Percentiles rank a stretch among this genome's conserved stretches.
Evolutionary conservation across 345 rosid species (phyloP).

Genomic region (Cardamine occulta): DNA sequence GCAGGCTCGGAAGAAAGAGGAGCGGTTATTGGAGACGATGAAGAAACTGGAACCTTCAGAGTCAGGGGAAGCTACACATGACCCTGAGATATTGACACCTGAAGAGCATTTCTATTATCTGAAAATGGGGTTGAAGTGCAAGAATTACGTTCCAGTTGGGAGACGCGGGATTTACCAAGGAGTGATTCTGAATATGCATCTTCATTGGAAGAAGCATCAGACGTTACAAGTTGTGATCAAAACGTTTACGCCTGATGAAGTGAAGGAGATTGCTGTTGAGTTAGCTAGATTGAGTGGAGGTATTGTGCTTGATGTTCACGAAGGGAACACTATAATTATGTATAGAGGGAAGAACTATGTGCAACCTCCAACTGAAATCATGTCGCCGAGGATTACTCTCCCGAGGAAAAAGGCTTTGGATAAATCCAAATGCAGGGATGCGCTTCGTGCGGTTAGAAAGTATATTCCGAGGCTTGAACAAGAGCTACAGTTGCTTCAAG

Average conservation of each 20-base stretch:
- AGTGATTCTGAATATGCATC: conserved; percentile 95
- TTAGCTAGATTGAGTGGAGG: conserved; percentile 85
- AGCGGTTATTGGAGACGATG: conserved; percentile 67
- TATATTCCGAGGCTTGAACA: conserved; percentile 84
- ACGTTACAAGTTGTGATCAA: conserved; percentile 81
- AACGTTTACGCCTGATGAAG: conserved; percentile 85
- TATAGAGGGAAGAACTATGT: conserved; percentile 93
- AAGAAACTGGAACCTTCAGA: conserved; percentile 80
- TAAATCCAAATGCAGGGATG: conserved; percentile 84
- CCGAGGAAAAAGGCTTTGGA: conserved; percentile 91
- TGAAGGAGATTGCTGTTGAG: conserved; percentile 85
- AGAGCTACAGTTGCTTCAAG: conserved; percentile 76
- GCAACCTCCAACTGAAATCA: conserved; percentile 94
- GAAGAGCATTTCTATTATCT: conserved; percentile 89
- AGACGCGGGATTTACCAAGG: conserved; percentile 95
- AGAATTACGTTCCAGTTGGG: conserved; percentile 94
- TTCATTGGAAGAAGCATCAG: conserved; percentile 99
- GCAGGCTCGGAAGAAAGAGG: conserved; percentile 87
- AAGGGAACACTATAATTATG: conserved; percentile 84
- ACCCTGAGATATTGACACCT: conserved; percentile 94
- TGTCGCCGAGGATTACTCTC: conserved; percentile 90
- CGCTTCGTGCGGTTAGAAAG: conserved; percentile 76
- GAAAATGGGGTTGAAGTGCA: conserved; percentile 91
- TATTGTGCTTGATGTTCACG: conserved; percentile 83
- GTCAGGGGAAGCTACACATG: conserved; percentile 68